phyloP scores from a whole-genome alignment of 345 rosid genomes.

The Gossypium australe region DNA sequence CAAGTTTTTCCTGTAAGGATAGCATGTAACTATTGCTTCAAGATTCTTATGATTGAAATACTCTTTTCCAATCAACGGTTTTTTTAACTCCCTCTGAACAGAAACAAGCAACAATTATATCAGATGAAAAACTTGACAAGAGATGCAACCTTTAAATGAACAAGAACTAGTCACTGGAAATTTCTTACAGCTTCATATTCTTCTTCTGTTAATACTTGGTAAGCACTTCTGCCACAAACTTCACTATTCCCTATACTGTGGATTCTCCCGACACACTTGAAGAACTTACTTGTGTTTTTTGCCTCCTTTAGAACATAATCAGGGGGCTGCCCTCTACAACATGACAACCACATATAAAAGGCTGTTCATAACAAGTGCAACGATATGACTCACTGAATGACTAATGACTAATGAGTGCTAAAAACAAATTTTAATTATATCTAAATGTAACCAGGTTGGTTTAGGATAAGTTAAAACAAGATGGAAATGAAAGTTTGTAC shows the following conservation, averaged over 20 bases:
- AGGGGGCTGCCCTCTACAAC: slow-evolving; percentile 87
- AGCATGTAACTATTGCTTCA: slow-evolving; percentile 79
- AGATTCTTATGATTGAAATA: slow-evolving; percentile 89
- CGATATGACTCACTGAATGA: slow-evolving; percentile 3
- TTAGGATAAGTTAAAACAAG: neutral
- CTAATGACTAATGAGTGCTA: neutral
- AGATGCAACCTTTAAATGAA: neutral
- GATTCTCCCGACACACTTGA: slow-evolving; percentile 84
- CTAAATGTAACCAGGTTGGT: neutral
- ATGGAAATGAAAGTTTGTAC: neutral
- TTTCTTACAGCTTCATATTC: slow-evolving; percentile 83
- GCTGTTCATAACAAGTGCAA: slow-evolving; percentile 16
- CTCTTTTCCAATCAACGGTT: slow-evolving; percentile 85
- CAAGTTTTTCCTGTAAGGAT: slow-evolving; percentile 81
- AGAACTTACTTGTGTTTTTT: slow-evolving; percentile 78
- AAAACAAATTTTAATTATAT: neutral
- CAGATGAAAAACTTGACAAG: slow-evolving; percentile 12
- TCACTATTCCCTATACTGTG: slow-evolving; percentile 64
- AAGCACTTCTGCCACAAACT: slow-evolving; percentile 52
- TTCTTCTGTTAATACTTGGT: slow-evolving; percentile 68
- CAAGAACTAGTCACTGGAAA: slow-evolving; percentile 8
- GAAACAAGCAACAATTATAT: slow-evolving; percentile 19
- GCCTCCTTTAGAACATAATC: slow-evolving; percentile 94
- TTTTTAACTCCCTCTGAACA: slow-evolving; percentile 82
- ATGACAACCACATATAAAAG: slow-evolving; percentile 33